These are phyloP conservation scores for Penicillium ochrochloron DNA, from an alignment of 495 filamentous ascomycete species.

Conservation along the genomic window DNA sequence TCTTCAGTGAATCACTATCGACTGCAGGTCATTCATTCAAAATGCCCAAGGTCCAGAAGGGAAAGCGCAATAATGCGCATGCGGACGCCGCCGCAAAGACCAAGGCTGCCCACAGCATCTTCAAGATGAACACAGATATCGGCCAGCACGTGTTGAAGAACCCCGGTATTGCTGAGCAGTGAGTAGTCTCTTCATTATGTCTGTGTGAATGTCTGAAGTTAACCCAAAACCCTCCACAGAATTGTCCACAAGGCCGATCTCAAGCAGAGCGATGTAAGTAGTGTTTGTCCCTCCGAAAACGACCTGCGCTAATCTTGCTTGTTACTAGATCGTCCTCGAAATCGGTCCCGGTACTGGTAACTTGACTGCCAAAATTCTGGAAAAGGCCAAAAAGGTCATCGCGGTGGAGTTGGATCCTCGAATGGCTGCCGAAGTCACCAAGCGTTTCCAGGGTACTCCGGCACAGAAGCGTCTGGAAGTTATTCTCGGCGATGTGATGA, in stretches of 20 bases:
- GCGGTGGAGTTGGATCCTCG: conserved; percentile 93
- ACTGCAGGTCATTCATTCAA: conserved; percentile 5
- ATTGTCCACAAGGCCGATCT: conserved; percentile 88
- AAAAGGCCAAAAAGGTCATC: conserved; percentile 83
- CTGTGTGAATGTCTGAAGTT: not conserved
- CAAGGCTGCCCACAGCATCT: conserved; percentile 75
- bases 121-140: conserved; percentile 81
- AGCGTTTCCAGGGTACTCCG: conserved; percentile 86
- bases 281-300: not conserved
- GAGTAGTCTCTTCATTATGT: not conserved
- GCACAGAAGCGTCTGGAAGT: conserved; percentile 80
- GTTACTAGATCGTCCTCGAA: conserved; percentile 64
- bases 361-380: conserved; percentile 84
- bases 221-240: conserved; percentile 26
- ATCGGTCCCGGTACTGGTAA: conserved; percentile 84
- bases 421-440: conserved; percentile 96
- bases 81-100: conserved; percentile 52
- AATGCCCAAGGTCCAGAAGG: conserved; percentile 47
- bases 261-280: conserved; percentile 79
- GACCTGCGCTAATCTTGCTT: conserved; percentile 10
- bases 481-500: conserved; percentile 91
- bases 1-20: not conserved
- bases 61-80: conserved; percentile 61
- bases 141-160: conserved; percentile 97
- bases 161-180: conserved; percentile 80